Base-by-base conservation (phyloP, 1,139 yeast species). In the Saccharomyces hybrid region DNA sequence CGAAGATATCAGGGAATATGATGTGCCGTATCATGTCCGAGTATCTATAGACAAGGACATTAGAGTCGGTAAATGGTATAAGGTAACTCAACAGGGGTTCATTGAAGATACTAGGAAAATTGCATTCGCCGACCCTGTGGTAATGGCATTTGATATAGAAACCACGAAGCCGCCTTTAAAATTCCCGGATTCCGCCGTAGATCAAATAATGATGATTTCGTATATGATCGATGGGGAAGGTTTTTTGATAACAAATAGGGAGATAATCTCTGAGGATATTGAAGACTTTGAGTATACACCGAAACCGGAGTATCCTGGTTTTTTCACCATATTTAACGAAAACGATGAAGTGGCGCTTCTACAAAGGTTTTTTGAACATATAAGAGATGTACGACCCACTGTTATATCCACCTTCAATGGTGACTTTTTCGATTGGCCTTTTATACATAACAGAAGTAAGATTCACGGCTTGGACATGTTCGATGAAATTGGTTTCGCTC, bases 221-320 rank as follows among this genome's bases (percentile, higher is more conserved):
- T 95, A 95, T 71, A 95, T 95, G 99, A 90, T 95, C 57, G 99
- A 95, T 67, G 99, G 99, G 5, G 96, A 89, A 63, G 99, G 99
- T 47, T 95, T 74, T 66, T 75, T 95, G 42, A 95, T 95, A 59
- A 95, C 98, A 9, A 95, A 95, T 67, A 75, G 99, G 64, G 97
- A 91, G 63, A 89, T 95, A 61, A 91, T 95, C 42, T 84, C 96
- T 2, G 88, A 89, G 67, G 98, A 95, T 69, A 95, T 95, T 56
- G 96, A 88, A 51, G 98, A 95, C 71, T 95, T 95, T 64, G 99
- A 95, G 70, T 95, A 95, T 67, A 91, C 99, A 0, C 99, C 99
- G 0, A 89, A 84, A 65, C 96, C 97, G 1, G 99, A 95, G 70
- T 93, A 85, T 68, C 95, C 91, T 1, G 99, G 99, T 14, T 64